These are phyloP conservation scores for Lactarius psammicola DNA, from an alignment of 768 basidiomycete genomes.

Conservation along the genomic window DNA sequence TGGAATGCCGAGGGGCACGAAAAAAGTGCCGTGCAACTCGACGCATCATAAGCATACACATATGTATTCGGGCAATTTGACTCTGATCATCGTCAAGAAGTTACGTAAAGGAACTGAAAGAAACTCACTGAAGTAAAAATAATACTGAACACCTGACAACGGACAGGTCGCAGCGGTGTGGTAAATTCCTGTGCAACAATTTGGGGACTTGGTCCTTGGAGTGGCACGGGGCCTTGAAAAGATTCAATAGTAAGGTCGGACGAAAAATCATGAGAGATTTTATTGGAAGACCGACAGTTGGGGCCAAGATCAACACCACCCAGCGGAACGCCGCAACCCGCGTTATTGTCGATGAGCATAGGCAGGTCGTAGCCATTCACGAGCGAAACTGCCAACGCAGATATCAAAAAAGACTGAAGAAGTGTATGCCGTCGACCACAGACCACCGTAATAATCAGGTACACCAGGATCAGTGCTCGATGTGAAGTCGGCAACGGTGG, in stretches of 20 bases:
- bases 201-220: slow-evolving; percentile 45
- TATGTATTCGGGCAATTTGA: slow-evolving; percentile 47
- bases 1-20: slow-evolving; percentile 39
- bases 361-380: slow-evolving; percentile 39
- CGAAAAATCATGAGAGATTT: not conserved
- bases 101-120: not conserved
- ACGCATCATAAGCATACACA: slow-evolving; percentile 53
- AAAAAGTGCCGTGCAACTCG: slow-evolving; percentile 41
- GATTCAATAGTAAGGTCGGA: slow-evolving; percentile 23
- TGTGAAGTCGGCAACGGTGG: slow-evolving; percentile 39
- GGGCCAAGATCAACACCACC: slow-evolving; percentile 41
- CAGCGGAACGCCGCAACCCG: slow-evolving; percentile 37
- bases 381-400: slow-evolving; percentile 33
- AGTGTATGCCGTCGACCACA: not conserved
- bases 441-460: slow-evolving; percentile 37
- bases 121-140: slow-evolving; percentile 27
- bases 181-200: slow-evolving; percentile 63
- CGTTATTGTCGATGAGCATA: slow-evolving; percentile 36
- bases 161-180: slow-evolving; percentile 57
- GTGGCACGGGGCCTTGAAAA: slow-evolving; percentile 35
- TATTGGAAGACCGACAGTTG: slow-evolving; percentile 30
- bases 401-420: slow-evolving; percentile 7
- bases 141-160: slow-evolving; percentile 43
- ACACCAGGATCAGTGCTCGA: slow-evolving; percentile 30
- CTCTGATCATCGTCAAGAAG: slow-evolving; percentile 34